phyloP scores from a whole-genome alignment of 2,329 filamentous ascomycete species.

The Huntiella omanensis region DNA sequence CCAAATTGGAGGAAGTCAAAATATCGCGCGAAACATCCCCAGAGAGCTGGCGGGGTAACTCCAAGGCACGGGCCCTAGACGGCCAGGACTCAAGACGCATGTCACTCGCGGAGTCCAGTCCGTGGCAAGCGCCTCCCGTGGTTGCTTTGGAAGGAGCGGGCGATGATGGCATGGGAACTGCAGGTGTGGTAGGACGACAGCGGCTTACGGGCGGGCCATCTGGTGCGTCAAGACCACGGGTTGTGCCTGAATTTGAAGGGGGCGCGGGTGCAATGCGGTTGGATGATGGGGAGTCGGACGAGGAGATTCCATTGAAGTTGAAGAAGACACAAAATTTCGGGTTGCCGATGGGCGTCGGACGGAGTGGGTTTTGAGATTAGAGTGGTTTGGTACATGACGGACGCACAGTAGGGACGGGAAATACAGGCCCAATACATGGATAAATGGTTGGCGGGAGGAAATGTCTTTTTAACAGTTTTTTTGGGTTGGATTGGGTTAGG shows the following conservation, averaged over 20 bases:
- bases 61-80: neutral
- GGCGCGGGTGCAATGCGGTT: neutral
- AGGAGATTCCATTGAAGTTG: slow-evolving; percentile 25
- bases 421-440: too few relatives aligned
- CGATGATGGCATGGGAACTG: neutral
- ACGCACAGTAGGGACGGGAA: neutral
- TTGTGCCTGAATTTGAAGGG: neutral
- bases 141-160: neutral
- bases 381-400: neutral
- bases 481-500: neutral
- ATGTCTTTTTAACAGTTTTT: too few relatives aligned
- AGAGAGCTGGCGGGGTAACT: slow-evolving; percentile 4
- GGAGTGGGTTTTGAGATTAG: neutral
- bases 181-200: neutral
- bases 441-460: too few relatives aligned
- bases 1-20: slow-evolving; percentile 32
- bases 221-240: neutral
- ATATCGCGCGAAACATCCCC: slow-evolving; percentile 22
- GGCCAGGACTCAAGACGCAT: neutral
- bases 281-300: slow-evolving; percentile 14
- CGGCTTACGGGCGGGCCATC: neutral
- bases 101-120: neutral
- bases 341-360: slow-evolving; percentile 8
- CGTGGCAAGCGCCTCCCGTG: neutral
- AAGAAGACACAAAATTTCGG: slow-evolving; percentile 29